These are phyloP conservation scores for Scheffersomyces lignicola DNA, from an alignment of 1,139 yeast species.

Conservation along the genomic window DNA sequence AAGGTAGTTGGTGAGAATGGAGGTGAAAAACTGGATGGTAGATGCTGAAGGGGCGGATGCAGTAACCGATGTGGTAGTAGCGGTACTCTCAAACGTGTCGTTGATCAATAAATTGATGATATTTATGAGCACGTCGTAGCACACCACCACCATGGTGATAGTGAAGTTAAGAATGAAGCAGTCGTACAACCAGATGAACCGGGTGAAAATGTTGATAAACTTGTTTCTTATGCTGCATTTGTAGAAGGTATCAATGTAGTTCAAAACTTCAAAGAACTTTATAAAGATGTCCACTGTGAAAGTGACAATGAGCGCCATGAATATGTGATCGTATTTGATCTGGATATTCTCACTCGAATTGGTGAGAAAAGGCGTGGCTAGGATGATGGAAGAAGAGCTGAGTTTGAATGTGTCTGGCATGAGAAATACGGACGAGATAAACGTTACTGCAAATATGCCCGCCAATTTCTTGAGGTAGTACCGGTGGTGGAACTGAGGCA, in stretches of 20 bases:
- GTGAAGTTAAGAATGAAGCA: conserved; percentile 18
- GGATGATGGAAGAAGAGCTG: conserved; percentile 19
- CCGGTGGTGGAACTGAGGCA: neutral
- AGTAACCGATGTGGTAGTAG: neutral
- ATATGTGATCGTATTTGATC: conserved; percentile 25
- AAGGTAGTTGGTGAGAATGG: conserved; percentile 6
- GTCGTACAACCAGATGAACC: conserved; percentile 25
- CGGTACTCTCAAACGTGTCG: conserved; percentile 5
- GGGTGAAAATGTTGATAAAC: conserved; percentile 10
- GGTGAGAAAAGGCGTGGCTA: neutral
- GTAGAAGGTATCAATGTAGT: conserved; percentile 5
- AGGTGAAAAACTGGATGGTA: conserved; percentile 9
- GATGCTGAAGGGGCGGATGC: neutral
- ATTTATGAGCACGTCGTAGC: conserved; percentile 25
- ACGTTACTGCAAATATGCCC: conserved; percentile 1
- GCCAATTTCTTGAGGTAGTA: neutral
- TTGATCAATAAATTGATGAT: conserved; percentile 13
- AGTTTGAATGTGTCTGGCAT: conserved; percentile 19
- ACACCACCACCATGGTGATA: conserved; percentile 16
- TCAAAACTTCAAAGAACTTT: conserved; percentile 15
- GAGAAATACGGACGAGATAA: conserved; percentile 10
- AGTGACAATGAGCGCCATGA: conserved; percentile 16
- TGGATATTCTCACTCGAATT: conserved; percentile 9
- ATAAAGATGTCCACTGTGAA: conserved; percentile 14
- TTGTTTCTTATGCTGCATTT: neutral